Conservation (phyloP, 2,329 filamentous ascomycete species). For the Emergomyces orientalis region DNA sequence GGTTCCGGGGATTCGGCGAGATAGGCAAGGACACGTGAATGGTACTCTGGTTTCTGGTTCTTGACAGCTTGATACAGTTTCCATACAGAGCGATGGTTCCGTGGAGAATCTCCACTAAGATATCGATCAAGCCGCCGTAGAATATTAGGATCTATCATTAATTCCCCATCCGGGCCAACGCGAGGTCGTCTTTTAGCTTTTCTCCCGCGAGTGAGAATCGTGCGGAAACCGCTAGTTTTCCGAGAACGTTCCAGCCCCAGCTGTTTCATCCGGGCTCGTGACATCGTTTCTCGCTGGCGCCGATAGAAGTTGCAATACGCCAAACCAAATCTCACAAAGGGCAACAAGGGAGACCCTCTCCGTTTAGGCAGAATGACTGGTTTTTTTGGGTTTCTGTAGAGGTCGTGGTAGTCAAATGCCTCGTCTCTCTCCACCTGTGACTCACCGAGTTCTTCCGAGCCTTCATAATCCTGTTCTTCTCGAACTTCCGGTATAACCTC, state of each 20-base stretch:
- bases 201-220: not conserved
- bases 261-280: not conserved
- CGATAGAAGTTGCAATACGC: constrained; percentile 2
- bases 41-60: constrained; percentile 9
- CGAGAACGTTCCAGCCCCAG: not conserved
- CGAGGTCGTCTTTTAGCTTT: not conserved
- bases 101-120: not conserved
- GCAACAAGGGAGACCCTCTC: not conserved
- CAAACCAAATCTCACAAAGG: constrained; percentile 1
- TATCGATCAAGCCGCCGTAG: not conserved
- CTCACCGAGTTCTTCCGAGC: not conserved
- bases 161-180: not conserved
- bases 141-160: not conserved
- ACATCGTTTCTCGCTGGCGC: constrained; percentile 2
- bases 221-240: not conserved
- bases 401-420: constrained; percentile 2
- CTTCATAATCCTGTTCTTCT: not conserved
- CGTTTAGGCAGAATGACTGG: not conserved
- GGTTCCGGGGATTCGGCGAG: constrained; percentile 31
- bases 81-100: not conserved
- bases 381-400: not conserved
- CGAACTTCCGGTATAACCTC: not conserved
- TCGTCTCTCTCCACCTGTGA: not conserved
- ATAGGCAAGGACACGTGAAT: constrained; percentile 25
- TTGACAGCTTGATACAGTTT: not conserved